These are phyloP conservation scores for Didymella exigua DNA, from an alignment of 2,329 filamentous ascomycete genomes.

Conservation along the genomic window DNA sequence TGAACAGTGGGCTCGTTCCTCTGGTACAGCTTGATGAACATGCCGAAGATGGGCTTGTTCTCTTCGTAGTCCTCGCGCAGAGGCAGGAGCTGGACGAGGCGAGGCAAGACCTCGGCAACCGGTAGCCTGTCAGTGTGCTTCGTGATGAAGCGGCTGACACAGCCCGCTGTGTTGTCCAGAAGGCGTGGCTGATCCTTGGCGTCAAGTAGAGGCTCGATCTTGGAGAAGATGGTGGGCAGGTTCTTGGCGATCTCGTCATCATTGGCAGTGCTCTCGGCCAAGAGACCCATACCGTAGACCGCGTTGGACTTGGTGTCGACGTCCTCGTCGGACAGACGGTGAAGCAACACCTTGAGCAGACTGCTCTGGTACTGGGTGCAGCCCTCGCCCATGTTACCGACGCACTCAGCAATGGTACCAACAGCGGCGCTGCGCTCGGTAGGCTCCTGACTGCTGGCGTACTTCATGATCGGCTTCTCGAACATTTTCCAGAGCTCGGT, in stretches of 20 bases:
- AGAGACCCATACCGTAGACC: conserved; percentile 85
- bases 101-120: conserved; percentile 79
- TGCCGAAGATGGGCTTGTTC: conserved; percentile 91
- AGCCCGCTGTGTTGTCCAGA: conserved; percentile 91
- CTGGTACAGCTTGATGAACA: conserved; percentile 85
- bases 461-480: conserved; percentile 88
- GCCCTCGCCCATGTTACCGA: conserved; percentile 79
- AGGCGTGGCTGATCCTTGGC: conserved; percentile 79
- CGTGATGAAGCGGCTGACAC: conserved; percentile 88
- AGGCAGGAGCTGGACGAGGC: conserved; percentile 77
- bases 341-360: conserved; percentile 80
- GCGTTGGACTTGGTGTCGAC: conserved; percentile 93
- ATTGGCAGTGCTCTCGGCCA: conserved; percentile 81
- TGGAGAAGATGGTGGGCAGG: conserved; percentile 78
- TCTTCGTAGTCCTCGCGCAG: conserved; percentile 94
- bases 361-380: conserved; percentile 80
- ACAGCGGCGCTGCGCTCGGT: conserved; percentile 89
- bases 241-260: conserved; percentile 73
- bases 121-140: conserved; percentile 84
- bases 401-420: conserved; percentile 89
- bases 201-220: conserved; percentile 83
- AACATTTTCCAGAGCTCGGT: conserved; percentile 93
- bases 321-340: conserved; percentile 88
- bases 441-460: conserved; percentile 81
- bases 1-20: conserved; percentile 71